A percentile compares a stretch with the other conserved stretches of the same genome.
Evolutionary conservation across 805 yeast species (phyloP).

Genomic region (Brettanomyces naardenensis): DNA sequence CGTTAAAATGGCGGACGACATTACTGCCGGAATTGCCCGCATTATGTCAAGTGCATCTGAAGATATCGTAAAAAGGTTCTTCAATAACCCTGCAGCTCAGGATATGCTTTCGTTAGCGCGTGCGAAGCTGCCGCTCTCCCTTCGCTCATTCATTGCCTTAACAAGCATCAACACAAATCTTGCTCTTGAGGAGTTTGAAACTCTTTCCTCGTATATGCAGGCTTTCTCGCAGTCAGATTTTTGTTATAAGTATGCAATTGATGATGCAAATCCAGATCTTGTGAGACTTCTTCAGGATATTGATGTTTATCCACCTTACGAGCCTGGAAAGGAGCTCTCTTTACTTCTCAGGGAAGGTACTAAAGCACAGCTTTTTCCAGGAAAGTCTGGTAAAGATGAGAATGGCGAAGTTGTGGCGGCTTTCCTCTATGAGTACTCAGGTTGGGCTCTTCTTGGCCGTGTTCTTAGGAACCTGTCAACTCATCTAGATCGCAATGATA

Average conservation of each 20-base stretch:
- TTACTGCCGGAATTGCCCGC: conserved; percentile 33
- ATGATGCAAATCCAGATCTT: conserved; percentile 44
- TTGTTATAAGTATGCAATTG: conserved; percentile 34
- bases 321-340: conserved; percentile 35
- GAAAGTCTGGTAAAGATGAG: conserved; percentile 5
- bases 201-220: conserved; percentile 56
- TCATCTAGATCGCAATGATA: conserved; percentile 28
- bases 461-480: conserved; percentile 55
- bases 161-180: conserved; percentile 56
- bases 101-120: conserved; percentile 45
- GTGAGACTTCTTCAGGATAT: conserved; percentile 33
- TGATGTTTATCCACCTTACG: conserved; percentile 45
- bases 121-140: conserved; percentile 65
- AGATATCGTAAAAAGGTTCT: conserved; percentile 35
- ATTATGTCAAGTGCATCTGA: conserved; percentile 40
- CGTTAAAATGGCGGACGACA: conserved; percentile 35
- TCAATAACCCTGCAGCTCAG: conserved; percentile 34
- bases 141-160: conserved; percentile 54
- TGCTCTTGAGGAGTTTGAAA: conserved; percentile 55
- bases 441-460: conserved; percentile 84
- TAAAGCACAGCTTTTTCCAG: conserved; percentile 60
- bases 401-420: conserved; percentile 35
- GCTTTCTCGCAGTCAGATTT: conserved; percentile 32
- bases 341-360: conserved; percentile 45
- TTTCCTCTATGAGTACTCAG: conserved; percentile 68